Percentiles rank a stretch among this genome's conserved stretches.
phyloP scores from a whole-genome alignment of 2,329 filamentous ascomycete genomes.

The Harringtonia lauricola region DNA sequence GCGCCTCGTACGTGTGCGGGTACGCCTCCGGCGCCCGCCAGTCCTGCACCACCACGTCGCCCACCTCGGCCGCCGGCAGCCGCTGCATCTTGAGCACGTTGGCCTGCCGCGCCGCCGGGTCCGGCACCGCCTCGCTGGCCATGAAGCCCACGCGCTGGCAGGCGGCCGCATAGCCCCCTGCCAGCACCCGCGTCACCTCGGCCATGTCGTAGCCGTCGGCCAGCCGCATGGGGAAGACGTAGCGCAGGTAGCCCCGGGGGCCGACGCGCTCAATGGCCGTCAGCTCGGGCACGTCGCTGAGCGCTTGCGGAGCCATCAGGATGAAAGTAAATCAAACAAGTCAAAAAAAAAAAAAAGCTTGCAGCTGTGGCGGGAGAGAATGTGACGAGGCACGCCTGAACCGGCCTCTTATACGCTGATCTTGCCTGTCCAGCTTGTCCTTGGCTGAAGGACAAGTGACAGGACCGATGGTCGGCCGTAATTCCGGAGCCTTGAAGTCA shows the following conservation, averaged over 20 bases:
- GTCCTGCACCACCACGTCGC: not conserved
- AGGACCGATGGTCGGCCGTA: no score
- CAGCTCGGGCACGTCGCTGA: not conserved
- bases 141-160: not conserved
- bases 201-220: not conserved
- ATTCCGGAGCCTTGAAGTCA: no score
- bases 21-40: not conserved
- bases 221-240: constrained; percentile 4
- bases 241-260: constrained; percentile 3
- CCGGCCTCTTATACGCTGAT: no score
- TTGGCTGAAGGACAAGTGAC: no score
- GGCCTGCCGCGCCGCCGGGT: not conserved
- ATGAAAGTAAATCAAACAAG: not conserved
- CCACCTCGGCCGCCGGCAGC: not conserved
- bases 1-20: not conserved
- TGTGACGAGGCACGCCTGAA: no score
- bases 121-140: not conserved
- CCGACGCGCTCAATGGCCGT: constrained; percentile 3
- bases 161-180: not conserved
- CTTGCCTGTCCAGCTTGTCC: no score
- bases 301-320: no score
- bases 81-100: not conserved
- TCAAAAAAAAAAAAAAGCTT: not conserved
- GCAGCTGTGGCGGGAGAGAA: no score
- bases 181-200: not conserved